These are phyloP conservation scores for Mychonastes homosphaera DNA, from an alignment of 139 green algal species.

Conservation along the genomic window DNA sequence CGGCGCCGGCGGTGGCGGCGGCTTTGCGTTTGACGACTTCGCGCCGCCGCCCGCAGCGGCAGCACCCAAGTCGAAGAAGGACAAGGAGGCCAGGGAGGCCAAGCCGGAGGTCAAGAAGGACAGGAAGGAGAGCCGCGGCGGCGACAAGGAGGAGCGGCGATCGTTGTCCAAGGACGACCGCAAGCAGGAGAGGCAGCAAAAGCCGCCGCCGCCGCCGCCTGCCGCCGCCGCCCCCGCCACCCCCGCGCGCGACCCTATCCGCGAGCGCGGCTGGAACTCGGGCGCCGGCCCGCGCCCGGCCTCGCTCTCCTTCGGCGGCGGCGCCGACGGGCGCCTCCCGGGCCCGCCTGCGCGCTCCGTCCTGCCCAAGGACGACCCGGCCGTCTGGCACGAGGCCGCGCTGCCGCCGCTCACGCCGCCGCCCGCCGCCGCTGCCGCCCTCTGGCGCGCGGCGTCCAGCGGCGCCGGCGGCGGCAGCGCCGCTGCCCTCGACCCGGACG, in stretches of 20 bases:
- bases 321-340: no score
- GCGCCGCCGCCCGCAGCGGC: conserved; percentile 23
- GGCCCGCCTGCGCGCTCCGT: conserved; percentile 37
- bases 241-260: conserved; percentile 2
- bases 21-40: conserved; percentile 63
- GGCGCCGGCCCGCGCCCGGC: conserved; percentile 46
- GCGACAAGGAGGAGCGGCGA: conserved; percentile 7
- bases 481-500: conserved; percentile 1
- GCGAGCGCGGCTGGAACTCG: conserved; percentile 36
- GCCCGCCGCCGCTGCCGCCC: no score
- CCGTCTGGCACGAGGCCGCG: conserved; percentile 55
- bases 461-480: not conserved
- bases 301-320: conserved; percentile 10
- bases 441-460: not conserved
- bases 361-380: conserved; percentile 38
- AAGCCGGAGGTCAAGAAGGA: conserved; percentile 8
- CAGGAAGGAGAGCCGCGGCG: not conserved
- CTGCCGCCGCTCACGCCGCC: conserved; percentile 21
- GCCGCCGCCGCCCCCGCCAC: not conserved
- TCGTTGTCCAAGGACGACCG: not conserved
- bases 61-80: not conserved
- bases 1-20: no score
- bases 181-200: conserved; percentile 2
- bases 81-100: conserved; percentile 9
- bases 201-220: not conserved